phyloP scores from a whole-genome alignment of 176 grass and related monocot species.

The Bolboschoenus planiculmis region DNA sequence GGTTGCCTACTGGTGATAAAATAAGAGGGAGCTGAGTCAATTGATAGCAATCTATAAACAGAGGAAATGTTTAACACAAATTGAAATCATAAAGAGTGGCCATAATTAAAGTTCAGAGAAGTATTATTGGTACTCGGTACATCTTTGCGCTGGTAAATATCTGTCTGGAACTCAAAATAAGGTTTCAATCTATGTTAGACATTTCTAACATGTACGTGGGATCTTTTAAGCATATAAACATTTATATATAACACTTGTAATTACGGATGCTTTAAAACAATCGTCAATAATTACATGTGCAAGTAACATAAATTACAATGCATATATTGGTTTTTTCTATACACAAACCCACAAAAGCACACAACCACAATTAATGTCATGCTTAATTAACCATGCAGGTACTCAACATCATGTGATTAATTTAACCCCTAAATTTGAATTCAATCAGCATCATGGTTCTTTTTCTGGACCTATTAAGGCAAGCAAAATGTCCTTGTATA shows the following conservation, averaged over 20 bases:
- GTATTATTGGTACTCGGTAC: too few species aligned
- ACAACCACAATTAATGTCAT: not conserved
- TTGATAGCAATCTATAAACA: not conserved
- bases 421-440: not conserved
- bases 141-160: not conserved
- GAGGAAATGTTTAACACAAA: not conserved
- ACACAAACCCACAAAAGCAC: not conserved
- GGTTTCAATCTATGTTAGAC: too few species aligned
- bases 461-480: constrained; percentile 54
- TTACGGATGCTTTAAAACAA: not conserved
- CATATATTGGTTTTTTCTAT: not conserved
- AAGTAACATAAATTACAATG: not conserved
- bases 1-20: not conserved
- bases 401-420: not conserved
- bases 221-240: not conserved
- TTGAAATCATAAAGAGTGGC: too few species aligned
- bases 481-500: constrained; percentile 59
- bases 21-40: not conserved
- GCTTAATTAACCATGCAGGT: not conserved
- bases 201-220: not conserved
- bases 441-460: constrained; percentile 6
- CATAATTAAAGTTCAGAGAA: too few species aligned
- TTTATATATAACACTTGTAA: too few species aligned
- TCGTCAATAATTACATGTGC: not conserved
- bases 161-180: not conserved